A percentile compares a stretch with the other conserved stretches of the same genome.
Conservation (phyloP, 805 yeast genomes). For the Metahyphopichia silvanorum region DNA sequence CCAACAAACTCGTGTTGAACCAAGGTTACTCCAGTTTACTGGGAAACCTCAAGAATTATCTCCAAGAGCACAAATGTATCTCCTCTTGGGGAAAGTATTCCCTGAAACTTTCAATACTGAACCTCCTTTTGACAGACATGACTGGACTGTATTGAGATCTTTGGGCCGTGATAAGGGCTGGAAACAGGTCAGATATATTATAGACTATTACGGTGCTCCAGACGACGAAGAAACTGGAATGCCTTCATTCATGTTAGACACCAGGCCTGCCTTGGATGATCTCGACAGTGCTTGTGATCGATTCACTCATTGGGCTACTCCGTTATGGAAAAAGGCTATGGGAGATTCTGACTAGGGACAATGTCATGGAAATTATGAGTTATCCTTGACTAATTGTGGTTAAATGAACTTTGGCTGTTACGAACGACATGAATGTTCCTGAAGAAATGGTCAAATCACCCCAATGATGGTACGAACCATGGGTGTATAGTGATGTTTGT, state of each 20-base stretch:
- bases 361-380: too few species aligned
- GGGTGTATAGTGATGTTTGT: too few species aligned
- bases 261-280: conserved; percentile 89
- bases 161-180: conserved; percentile 46
- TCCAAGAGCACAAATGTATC: conserved; percentile 78
- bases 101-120: conserved; percentile 71
- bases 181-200: conserved; percentile 82
- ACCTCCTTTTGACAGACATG: conserved; percentile 97
- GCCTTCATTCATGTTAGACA: conserved; percentile 91
- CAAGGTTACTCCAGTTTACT: conserved; percentile 79
- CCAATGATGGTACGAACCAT: too few species aligned
- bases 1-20: conserved; percentile 50
- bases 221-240: conserved; percentile 81
- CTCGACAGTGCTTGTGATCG: conserved; percentile 65
- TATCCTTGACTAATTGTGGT: too few species aligned
- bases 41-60: conserved; percentile 88
- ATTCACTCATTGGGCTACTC: conserved; percentile 61
- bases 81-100: conserved; percentile 61
- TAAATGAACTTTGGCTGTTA: too few species aligned
- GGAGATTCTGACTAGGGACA: conserved; percentile 38
- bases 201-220: conserved; percentile 95
- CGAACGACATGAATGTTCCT: too few species aligned
- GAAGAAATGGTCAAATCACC: too few species aligned
- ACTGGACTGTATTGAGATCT: conserved; percentile 90
- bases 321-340: conserved; percentile 69